These are phyloP conservation scores for Suhomyces bokatorum DNA, from an alignment of 1,139 yeast species.

Conservation along the genomic window DNA sequence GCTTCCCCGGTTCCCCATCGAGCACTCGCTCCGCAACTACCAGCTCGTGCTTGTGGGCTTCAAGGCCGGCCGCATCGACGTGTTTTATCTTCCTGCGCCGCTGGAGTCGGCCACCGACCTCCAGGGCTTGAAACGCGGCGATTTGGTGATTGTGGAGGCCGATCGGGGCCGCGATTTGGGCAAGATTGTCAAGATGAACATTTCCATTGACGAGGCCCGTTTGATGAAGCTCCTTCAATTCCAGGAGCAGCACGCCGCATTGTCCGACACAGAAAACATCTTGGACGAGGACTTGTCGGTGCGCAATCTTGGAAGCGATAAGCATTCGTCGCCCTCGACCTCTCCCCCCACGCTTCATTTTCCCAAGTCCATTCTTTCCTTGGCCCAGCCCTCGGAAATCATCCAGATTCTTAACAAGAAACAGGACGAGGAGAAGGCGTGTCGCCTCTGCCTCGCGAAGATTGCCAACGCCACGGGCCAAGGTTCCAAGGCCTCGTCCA, in stretches of 20 bases:
- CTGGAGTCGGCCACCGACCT: conserved; percentile 14
- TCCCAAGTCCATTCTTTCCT: conserved; percentile 76
- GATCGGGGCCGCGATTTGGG: conserved; percentile 95
- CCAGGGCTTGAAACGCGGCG: conserved; percentile 50
- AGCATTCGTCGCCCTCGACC: conserved; percentile 5
- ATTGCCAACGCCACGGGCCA: conserved; percentile 40
- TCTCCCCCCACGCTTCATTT: conserved; percentile 50
- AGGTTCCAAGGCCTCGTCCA: conserved; percentile 7
- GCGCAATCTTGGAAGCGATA: conserved; percentile 20
- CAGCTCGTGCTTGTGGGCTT: conserved; percentile 69
- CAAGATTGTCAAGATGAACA: conserved; percentile 63
- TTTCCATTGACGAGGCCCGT: conserved; percentile 66
- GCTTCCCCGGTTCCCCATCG: conserved; percentile 46
- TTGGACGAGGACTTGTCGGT: conserved; percentile 27
- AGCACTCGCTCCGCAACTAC: conserved; percentile 32
- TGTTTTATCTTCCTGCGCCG: conserved; percentile 61
- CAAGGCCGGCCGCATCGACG: conserved; percentile 85
- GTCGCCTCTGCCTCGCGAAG: conserved; percentile 59
- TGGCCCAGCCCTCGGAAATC: conserved; percentile 64
- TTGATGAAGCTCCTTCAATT: conserved; percentile 54
- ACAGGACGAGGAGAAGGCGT: conserved; percentile 74
- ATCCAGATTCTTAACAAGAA: conserved; percentile 58
- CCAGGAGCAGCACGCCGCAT: conserved; percentile 59
- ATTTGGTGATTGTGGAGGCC: conserved; percentile 94
- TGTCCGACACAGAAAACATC: conserved; percentile 21